phyloP scores from a whole-genome alignment of 2,329 filamentous ascomycete genomes.

The Shiraia bambusicola region DNA sequence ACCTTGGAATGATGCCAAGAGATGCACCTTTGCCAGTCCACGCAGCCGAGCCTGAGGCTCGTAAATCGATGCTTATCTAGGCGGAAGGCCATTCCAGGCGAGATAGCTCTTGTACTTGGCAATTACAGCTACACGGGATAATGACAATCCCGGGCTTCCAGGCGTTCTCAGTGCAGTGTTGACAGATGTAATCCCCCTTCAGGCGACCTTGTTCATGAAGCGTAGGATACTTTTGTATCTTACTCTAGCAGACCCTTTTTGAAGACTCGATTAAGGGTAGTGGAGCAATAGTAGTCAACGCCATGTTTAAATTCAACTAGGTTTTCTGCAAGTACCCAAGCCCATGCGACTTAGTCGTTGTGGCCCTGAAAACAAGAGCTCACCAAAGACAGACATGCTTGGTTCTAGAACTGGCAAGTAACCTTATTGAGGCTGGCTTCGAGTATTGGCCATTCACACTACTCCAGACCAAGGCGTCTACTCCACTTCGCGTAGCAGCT shows the following conservation, averaged over 20 bases:
- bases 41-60: conserved; percentile 16
- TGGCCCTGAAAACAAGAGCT: too few relatives aligned
- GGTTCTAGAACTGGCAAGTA: too few relatives aligned
- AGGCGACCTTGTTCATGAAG: conserved; percentile 8
- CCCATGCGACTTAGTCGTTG: neutral
- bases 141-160: conserved; percentile 16
- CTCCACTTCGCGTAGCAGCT: conserved; percentile 14
- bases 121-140: conserved; percentile 7
- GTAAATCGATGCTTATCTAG: conserved; percentile 15
- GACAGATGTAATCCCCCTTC: conserved; percentile 12
- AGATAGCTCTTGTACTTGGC: conserved; percentile 6
- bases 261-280: neutral
- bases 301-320: neutral
- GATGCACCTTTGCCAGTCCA: conserved; percentile 9
- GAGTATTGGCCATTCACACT: conserved; percentile 7
- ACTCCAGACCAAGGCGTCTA: conserved; percentile 20
- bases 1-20: conserved; percentile 24
- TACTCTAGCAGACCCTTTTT: too few relatives aligned
- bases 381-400: too few relatives aligned
- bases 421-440: conserved; percentile 2
- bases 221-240: too few relatives aligned
- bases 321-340: neutral
- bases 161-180: conserved; percentile 9
- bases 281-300: neutral
- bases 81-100: conserved; percentile 5